Evolutionary conservation across 306 rosid genomes (phyloP).

Genomic region (Trichosanthes cucumerina): DNA sequence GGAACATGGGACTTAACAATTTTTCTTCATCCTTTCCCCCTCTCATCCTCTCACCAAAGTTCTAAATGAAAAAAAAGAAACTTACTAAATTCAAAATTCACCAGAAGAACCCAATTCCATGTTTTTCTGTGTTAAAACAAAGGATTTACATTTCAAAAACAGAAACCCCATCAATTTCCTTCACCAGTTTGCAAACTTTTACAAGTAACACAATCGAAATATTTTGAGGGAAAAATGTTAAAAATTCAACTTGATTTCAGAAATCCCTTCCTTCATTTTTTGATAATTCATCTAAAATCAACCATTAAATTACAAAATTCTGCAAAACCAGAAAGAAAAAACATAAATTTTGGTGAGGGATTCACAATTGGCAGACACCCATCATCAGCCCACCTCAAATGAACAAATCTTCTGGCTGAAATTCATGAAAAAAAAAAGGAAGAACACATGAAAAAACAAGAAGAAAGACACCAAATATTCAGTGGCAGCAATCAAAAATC

Average conservation of each 20-base stretch:
- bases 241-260: not conserved
- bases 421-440: slow-evolving; percentile 9
- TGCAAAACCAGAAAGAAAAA: not conserved
- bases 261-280: not conserved
- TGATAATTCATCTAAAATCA: not conserved
- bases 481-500: slow-evolving; percentile 2
- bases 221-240: not conserved
- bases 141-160: not conserved
- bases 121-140: not conserved
- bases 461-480: slow-evolving; percentile 1
- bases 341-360: not conserved
- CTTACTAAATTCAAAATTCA: slow-evolving; percentile 11
- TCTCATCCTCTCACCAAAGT: slow-evolving; percentile 29
- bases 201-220: not conserved
- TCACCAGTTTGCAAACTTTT: not conserved
- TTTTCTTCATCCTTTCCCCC: slow-evolving; percentile 32
- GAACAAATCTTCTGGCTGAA: slow-evolving; percentile 20
- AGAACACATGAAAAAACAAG: slow-evolving; percentile 11
- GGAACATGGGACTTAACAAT: slow-evolving; percentile 49
- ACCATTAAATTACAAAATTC: not conserved
- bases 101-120: slow-evolving; percentile 3
- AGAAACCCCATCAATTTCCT: not conserved
- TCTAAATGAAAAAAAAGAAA: slow-evolving; percentile 18
- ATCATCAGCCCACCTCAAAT: slow-evolving; percentile 27
- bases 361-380: slow-evolving; percentile 1